Evolutionary conservation across 73 alveolate genomes (phyloP), one percentile per base, ranked within the genome.

Genomic region (Effrenium voratum): DNA sequence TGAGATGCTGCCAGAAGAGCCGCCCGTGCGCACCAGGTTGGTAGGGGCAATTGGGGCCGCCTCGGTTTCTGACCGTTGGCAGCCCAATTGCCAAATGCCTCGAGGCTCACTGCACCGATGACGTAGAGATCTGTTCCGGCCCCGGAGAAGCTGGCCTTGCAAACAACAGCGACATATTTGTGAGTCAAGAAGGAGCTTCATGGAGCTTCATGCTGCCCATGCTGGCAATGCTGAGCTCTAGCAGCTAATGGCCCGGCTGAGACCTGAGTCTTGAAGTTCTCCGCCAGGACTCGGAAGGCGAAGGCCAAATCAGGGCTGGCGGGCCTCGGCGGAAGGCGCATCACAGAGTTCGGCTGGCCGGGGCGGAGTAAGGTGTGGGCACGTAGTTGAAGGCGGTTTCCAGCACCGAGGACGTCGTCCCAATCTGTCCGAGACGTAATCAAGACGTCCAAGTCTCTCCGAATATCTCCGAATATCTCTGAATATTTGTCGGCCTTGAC

Each of bases 181-280:
- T 55, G 5, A 19, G 82, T 10, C 12, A 34, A 70, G 81, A 2
- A 26, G 6, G 82, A 26, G 49, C 2, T 6, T 13, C 72, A 55
- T 15, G 68, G 22, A n/a, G n/a, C n/a, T n/a, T 55, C 68, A 55
- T 15, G 12, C 68, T 55, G 30, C 68, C 1, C n/a, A 57, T 57
- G 3, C 28, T 2, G 16, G 72, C 16, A 22, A 57, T 30, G 22
- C 12, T 57, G 72, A 12, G 28, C 75, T 32, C 49, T 60, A 1
- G 34, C 5, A 40, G 34, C 87, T 41, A 0, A 5, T 55, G 87
- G 40, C 16, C 3, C 59, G 8, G 52, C 97, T 4, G 97, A 90
- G 55, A 90, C 97, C 38, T 90, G 97, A 45, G 97, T 90, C 66
- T 90, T 90, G 97, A 90, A 90, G 87, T 90, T 90, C 75, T 90